Evolutionary conservation across 345 rosid genomes (phyloP).

Genomic region (Pugionium dolabratum): DNA sequence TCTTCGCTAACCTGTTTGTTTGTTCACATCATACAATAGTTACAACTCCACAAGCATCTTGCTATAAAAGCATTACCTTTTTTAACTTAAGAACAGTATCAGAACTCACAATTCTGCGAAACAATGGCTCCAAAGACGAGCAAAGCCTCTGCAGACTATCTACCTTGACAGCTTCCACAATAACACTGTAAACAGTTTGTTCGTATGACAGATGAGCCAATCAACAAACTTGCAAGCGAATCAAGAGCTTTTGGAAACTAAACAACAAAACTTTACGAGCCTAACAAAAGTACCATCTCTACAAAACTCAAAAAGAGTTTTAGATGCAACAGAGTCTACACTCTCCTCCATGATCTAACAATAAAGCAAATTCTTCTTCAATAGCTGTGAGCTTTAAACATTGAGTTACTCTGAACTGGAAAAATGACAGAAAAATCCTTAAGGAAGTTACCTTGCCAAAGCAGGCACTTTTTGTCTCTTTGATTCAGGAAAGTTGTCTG

Average conservation of each 20-base stretch:
- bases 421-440: constrained; percentile 12
- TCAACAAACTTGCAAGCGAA: constrained; percentile 10
- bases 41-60: constrained; percentile 12
- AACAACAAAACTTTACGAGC: not conserved
- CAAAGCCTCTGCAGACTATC: constrained; percentile 86
- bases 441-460: constrained; percentile 69
- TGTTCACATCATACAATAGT: constrained; percentile 19
- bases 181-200: constrained; percentile 59
- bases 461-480: constrained; percentile 80
- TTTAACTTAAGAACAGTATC: not conserved
- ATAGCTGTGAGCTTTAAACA: constrained; percentile 9
- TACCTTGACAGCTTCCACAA: constrained; percentile 94
- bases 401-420: constrained; percentile 8
- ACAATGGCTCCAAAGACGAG: constrained; percentile 94
- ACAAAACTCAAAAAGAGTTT: constrained; percentile 1
- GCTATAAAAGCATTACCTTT: not conserved
- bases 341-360: constrained; percentile 9
- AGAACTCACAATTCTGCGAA: constrained; percentile 80
- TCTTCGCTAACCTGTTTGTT: constrained; percentile 85
- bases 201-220: constrained; percentile 28
- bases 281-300: not conserved
- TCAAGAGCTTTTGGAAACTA: constrained; percentile 6
- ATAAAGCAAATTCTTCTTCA: constrained; percentile 17
- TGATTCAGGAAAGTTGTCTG: constrained; percentile 51
- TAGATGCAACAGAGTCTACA: not conserved